Evolutionary conservation across 192 early-diverging fungal species (phyloP).

Genomic region (Linnemannia exigua): DNA sequence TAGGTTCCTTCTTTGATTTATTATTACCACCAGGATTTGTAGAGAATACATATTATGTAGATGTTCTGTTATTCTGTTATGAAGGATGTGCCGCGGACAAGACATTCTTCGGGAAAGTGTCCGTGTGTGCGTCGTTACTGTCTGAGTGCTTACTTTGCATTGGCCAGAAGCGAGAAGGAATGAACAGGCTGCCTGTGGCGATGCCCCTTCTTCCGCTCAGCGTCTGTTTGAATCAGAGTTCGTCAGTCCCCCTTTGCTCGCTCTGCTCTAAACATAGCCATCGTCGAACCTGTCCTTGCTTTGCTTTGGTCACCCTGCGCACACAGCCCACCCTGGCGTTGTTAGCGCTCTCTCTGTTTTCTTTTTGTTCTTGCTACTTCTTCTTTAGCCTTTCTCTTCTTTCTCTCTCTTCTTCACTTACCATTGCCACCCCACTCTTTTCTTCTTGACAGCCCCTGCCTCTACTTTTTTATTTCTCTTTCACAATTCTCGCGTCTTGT

Average conservation of each 20-base stretch:
- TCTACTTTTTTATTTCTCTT: background rate
- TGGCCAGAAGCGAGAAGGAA: background rate
- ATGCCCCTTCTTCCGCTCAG: background rate
- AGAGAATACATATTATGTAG: background rate
- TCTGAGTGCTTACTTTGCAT: background rate
- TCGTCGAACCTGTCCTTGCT: background rate
- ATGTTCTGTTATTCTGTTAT: background rate
- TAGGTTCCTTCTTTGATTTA: background rate
- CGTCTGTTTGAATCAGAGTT: background rate
- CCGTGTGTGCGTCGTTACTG: background rate
- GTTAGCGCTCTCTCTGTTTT: background rate
- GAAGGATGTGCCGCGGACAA: background rate
- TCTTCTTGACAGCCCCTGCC: background rate
- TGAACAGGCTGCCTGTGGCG: background rate
- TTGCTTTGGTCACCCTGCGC: background rate
- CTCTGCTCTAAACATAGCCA: background rate
- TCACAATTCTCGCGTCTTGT: background rate
- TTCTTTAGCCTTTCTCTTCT: conserved; percentile 1
- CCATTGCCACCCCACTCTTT: background rate
- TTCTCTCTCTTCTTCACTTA: background rate
- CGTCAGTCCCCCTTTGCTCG: background rate
- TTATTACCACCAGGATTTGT: background rate
- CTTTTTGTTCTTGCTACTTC: background rate
- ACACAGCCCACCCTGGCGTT: conserved; percentile 9
- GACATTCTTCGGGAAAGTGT: background rate